phyloP scores from a whole-genome alignment of 345 rosid species.

The Theobroma cacao region DNA sequence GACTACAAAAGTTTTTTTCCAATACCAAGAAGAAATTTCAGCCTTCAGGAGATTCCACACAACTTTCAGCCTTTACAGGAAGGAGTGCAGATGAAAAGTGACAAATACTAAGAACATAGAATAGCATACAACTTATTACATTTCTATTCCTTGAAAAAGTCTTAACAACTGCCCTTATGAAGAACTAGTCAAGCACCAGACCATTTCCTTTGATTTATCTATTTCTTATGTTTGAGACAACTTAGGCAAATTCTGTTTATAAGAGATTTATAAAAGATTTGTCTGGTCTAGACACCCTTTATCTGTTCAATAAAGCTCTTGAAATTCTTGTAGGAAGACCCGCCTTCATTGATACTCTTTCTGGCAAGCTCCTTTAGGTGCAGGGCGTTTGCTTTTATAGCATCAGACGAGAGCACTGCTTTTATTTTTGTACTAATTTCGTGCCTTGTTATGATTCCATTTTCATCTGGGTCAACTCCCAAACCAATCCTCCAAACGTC shows the following conservation, averaged over 20 bases:
- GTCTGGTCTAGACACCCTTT: neutral
- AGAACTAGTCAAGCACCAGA: neutral
- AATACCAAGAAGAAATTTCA: too few relatives aligned
- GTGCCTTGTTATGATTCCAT: constrained; percentile 31
- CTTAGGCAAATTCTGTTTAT: neutral
- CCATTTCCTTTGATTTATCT: neutral
- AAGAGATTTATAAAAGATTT: neutral
- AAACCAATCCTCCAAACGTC: constrained; percentile 30
- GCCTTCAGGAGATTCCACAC: too few relatives aligned
- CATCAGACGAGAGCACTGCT: constrained; percentile 2
- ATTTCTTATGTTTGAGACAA: neutral
- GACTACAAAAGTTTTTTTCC: too few relatives aligned
- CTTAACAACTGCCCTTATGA: neutral
- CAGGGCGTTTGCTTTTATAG: constrained; percentile 15
- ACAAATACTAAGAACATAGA: neutral
- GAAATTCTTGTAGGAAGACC: constrained; percentile 32
- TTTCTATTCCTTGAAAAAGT: neutral
- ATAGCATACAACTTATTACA: neutral
- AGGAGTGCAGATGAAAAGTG: neutral
- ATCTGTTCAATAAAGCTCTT: constrained; percentile 14
- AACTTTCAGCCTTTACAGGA: neutral
- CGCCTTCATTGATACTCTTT: constrained; percentile 19
- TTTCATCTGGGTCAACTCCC: constrained; percentile 5
- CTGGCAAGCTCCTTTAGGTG: constrained; percentile 28
- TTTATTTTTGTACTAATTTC: constrained; percentile 18